Conservation (phyloP, 129 eudicot genomes). For the Flaveria ramosissima region DNA sequence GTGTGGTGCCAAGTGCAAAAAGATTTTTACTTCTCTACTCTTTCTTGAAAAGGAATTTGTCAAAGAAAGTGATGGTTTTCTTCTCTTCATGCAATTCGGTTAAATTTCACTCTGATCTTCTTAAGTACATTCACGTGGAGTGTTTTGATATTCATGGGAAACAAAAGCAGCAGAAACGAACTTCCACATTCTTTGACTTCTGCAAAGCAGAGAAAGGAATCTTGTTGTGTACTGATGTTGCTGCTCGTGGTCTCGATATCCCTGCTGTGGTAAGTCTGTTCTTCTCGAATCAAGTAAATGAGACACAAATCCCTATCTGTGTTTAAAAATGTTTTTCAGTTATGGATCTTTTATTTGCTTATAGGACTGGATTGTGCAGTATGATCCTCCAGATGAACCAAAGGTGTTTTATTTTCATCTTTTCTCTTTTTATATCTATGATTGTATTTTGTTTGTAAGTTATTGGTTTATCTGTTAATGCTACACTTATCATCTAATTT, state of each 20-base stretch:
- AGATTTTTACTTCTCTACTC: constrained; percentile 78
- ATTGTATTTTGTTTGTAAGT: background rate
- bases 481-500: background rate
- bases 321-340: background rate
- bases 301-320: background rate
- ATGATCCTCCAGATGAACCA: constrained; percentile 97
- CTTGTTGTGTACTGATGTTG: constrained; percentile 89
- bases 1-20: constrained; percentile 75
- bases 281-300: background rate
- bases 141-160: constrained; percentile 81
- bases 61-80: constrained; percentile 94
- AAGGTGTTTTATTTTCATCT: constrained; percentile 45
- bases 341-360: constrained; percentile 10
- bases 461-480: background rate
- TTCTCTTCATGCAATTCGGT: constrained; percentile 92
- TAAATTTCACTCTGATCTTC: constrained; percentile 73
- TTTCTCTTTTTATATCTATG: background rate
- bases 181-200: constrained; percentile 73
- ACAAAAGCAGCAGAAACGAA: constrained; percentile 80
- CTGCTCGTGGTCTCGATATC: constrained; percentile 96
- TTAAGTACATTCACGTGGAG: constrained; percentile 57
- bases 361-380: constrained; percentile 97
- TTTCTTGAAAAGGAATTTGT: constrained; percentile 66
- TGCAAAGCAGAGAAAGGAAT: constrained; percentile 82
- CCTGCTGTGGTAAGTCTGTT: constrained; percentile 75